These are phyloP conservation scores for Calocera cornea DNA, from an alignment of 768 basidiomycete species.

Conservation along the genomic window DNA sequence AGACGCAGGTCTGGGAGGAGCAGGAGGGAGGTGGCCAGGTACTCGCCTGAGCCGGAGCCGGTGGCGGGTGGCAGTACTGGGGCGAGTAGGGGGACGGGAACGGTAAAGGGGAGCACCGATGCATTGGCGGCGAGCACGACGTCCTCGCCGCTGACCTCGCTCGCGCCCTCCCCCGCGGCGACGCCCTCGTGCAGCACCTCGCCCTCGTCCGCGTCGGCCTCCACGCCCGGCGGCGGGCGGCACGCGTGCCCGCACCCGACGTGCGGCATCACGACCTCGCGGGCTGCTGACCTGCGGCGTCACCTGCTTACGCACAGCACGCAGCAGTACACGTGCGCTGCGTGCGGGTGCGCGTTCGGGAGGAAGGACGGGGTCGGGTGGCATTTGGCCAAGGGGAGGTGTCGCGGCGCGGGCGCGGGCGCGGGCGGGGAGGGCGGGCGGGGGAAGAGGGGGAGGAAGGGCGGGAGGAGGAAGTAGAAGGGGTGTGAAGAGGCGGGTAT, in stretches of 20 bases:
- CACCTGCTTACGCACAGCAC: neutral
- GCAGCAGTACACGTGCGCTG: neutral
- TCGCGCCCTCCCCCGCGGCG: neutral
- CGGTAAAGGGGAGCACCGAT: neutral
- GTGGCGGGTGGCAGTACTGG: neutral
- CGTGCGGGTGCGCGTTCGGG: neutral
- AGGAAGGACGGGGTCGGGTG: neutral
- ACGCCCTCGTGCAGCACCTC: neutral
- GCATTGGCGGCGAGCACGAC: neutral
- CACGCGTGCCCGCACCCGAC: neutral
- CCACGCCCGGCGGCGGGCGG: neutral
- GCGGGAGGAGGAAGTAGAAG: neutral
- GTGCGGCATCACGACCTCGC: neutral
- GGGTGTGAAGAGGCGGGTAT: neutral
- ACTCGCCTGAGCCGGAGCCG: neutral
- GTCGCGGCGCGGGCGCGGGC: neutral
- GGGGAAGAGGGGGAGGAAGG: slow-evolving; percentile 2
- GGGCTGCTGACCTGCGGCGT: neutral
- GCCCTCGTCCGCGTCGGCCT: neutral
- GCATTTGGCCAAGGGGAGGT: neutral
- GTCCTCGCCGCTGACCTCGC: neutral
- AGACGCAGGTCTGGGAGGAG: neutral
- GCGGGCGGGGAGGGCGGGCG: neutral
- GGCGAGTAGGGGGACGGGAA: neutral
- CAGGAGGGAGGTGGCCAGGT: neutral